A percentile compares a stretch with the other conserved stretches of the same genome.
These are phyloP conservation scores for Elsinoe fawcettii DNA, from an alignment of 2,329 filamentous ascomycete species.

Conservation along the genomic window DNA sequence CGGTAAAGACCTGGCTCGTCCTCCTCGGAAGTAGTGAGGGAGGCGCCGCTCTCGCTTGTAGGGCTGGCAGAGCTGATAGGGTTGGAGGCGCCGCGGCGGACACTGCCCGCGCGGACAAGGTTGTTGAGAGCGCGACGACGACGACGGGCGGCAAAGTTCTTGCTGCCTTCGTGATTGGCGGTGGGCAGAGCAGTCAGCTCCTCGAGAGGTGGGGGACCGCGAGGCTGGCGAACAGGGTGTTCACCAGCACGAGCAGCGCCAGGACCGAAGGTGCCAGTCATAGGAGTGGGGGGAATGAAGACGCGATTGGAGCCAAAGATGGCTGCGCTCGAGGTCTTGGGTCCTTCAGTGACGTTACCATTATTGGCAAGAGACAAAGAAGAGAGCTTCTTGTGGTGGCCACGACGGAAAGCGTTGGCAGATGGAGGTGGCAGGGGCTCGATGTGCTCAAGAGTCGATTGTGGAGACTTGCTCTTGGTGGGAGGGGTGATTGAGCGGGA, in stretches of 20 bases:
- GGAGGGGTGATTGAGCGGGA: constrained; percentile 58
- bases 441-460: constrained; percentile 47
- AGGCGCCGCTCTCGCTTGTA: constrained; percentile 69
- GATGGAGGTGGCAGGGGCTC: constrained; percentile 77
- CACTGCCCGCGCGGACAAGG: constrained; percentile 79
- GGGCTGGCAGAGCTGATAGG: constrained; percentile 56
- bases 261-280: constrained; percentile 81
- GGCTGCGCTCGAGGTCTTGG: constrained; percentile 59
- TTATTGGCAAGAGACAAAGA: constrained; percentile 57
- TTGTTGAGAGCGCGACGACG: constrained; percentile 88
- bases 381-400: constrained; percentile 75
- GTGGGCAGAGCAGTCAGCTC: constrained; percentile 86
- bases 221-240: constrained; percentile 86
- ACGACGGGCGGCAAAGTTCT: constrained; percentile 92
- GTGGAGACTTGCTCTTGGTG: constrained; percentile 58
- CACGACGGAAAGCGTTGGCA: constrained; percentile 83
- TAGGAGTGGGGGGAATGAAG: constrained; percentile 65
- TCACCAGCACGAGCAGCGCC: constrained; percentile 90
- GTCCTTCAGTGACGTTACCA: constrained; percentile 48
- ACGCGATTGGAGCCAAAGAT: constrained; percentile 38
- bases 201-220: constrained; percentile 82
- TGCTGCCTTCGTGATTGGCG: constrained; percentile 84
- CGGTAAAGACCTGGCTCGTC: constrained; percentile 63
- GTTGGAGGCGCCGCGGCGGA: constrained; percentile 65
- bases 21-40: constrained; percentile 61